Conservation (phyloP, 257 asterid species). For the Gardenia jasminoides region DNA sequence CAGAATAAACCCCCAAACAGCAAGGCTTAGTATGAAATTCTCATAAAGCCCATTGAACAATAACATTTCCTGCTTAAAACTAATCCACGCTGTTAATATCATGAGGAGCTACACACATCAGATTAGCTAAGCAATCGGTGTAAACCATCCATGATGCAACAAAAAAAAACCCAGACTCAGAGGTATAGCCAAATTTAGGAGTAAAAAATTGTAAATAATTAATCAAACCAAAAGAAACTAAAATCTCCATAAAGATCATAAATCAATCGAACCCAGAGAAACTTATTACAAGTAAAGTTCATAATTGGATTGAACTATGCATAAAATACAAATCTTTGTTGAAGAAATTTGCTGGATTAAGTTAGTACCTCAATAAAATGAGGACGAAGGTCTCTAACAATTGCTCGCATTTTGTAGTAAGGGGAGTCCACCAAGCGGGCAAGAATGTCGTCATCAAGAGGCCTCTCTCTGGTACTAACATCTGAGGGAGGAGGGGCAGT, state of each 20-base stretch:
- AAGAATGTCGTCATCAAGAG: slow-evolving; percentile 30
- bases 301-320: not conserved
- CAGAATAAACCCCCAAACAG: not conserved
- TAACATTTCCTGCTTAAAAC: too few relatives aligned
- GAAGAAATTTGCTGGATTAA: not conserved
- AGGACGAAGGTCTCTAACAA: slow-evolving; percentile 73
- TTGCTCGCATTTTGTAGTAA: slow-evolving; percentile 60
- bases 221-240: not conserved
- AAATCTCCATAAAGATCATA: not conserved
- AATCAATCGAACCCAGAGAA: not conserved
- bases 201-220: not conserved
- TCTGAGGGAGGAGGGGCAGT: slow-evolving; percentile 6
- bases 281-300: not conserved
- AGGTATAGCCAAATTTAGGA: not conserved
- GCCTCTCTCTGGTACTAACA: slow-evolving; percentile 47
- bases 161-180: not conserved
- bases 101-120: too few relatives aligned
- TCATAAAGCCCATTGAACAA: not conserved
- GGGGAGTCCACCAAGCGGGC: slow-evolving; percentile 47
- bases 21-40: not conserved
- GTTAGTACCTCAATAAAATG: slow-evolving; percentile 64
- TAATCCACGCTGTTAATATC: too few relatives aligned
- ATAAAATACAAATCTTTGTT: not conserved
- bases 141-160: not conserved
- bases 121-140: not conserved